phyloP scores from a whole-genome alignment of 495 filamentous ascomycete genomes.

The Rostrohypoxylon terebratum region DNA sequence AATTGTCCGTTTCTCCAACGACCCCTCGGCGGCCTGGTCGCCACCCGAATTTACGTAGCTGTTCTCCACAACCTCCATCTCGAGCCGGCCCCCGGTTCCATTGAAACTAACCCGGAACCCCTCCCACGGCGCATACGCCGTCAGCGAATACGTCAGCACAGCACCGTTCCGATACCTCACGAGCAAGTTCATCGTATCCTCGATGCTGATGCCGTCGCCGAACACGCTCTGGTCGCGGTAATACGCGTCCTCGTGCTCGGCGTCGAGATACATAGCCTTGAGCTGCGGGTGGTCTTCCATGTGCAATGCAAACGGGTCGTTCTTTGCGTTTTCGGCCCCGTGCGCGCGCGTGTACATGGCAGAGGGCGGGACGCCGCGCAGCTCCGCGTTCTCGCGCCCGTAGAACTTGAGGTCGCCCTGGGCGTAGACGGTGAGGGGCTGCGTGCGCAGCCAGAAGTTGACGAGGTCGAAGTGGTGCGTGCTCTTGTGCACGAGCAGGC shows the following conservation, averaged over 20 bases:
- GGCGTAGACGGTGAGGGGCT: slow-evolving; percentile 59
- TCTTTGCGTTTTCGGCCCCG: slow-evolving; percentile 51
- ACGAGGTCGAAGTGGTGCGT: slow-evolving; percentile 65
- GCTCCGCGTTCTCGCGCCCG: slow-evolving; percentile 60
- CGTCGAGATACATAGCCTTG: slow-evolving; percentile 67
- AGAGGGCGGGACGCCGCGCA: slow-evolving; percentile 48
- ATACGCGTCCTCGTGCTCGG: slow-evolving; percentile 70
- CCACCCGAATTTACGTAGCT: slow-evolving; percentile 63
- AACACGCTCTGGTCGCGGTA: slow-evolving; percentile 69
- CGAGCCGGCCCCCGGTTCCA: slow-evolving; percentile 58
- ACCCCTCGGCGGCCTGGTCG: slow-evolving; percentile 58
- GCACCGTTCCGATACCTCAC: slow-evolving; percentile 66
- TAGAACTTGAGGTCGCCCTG: slow-evolving; percentile 63
- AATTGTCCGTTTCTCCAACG: slow-evolving; percentile 54
- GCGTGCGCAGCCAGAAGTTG: slow-evolving; percentile 63
- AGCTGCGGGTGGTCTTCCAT: slow-evolving; percentile 61
- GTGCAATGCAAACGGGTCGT: slow-evolving; percentile 64
- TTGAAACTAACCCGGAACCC: slow-evolving; percentile 62
- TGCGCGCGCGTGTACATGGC: slow-evolving; percentile 56
- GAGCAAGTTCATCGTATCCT: slow-evolving; percentile 70
- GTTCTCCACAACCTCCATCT: slow-evolving; percentile 63
- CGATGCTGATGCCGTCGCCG: slow-evolving; percentile 69
- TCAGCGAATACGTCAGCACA: slow-evolving; percentile 61
- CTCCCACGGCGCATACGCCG: slow-evolving; percentile 63
- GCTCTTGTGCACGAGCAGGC: slow-evolving; percentile 63